Base-by-base conservation (phyloP, 139 green algal genomes). In the Auxenochlorella pyrenoidosa region DNA sequence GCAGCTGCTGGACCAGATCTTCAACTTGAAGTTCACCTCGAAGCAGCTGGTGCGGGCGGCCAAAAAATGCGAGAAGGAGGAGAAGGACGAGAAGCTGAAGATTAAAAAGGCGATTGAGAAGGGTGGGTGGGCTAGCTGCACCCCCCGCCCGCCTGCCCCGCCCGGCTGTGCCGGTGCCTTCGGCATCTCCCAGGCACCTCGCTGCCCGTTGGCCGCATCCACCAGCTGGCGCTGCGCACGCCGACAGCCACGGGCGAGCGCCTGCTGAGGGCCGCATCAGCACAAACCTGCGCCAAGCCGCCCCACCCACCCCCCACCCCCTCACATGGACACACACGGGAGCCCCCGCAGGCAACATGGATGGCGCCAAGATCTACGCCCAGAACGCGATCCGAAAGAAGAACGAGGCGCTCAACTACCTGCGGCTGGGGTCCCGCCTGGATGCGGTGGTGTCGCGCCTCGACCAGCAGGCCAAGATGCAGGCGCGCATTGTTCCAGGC, bases 101-200 rank as follows among this genome's bases (percentile, higher is more conserved):
- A 92, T 98, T 12, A 99, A 99, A 88, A 98, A 97, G 77, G 97
- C 98, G 3, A 99, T 99, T 41, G 98, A 99, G 85, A 99, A 99
- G 88, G 89, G 88, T 91, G 83, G 2, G 76, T 60, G 43, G 10
- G 15, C 26, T 51, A 16, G 3, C 36, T n/a, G 71, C 21, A 36
- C 5, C n/a, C n/a, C n/a, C 24, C 71, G 36, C 54, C 54, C 54
- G 16, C 54, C 54, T 63, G 54, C 15, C 18, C 54, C 47, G 12
- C 12, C 47, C 47, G 12, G 54, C 54, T 54, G 6, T 6, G 47
- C 47, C 10, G 6, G 8, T 54, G 47, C 47, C 6, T 54, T 10
- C 47, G 10, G 47, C 47, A 54, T 10, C 8, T 54, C 47, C 47
- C 10, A 54, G 47, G 47, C 47, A 54, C 8, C 47, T 18, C n/a